These are phyloP conservation scores for Apiospora sp. DNA, from an alignment of 2,329 filamentous ascomycete species.

Conservation along the genomic window DNA sequence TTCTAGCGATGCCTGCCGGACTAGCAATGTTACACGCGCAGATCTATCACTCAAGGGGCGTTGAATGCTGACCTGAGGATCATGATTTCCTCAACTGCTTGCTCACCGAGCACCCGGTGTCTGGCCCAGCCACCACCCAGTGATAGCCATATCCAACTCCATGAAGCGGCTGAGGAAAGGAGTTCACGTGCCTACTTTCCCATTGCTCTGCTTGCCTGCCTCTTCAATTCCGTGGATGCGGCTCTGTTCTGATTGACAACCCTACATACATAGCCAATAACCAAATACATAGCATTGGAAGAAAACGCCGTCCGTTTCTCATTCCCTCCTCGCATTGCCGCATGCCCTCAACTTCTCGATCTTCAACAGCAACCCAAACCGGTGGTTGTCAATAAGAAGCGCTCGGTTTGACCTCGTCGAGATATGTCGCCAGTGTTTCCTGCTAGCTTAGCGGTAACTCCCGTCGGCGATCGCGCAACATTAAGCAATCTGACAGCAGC, in stretches of 20 bases:
- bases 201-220: not conserved
- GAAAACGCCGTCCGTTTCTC: not conserved
- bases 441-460: not conserved
- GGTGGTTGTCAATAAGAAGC: not conserved
- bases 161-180: not conserved
- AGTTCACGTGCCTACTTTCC: not conserved
- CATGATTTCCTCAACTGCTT: not conserved
- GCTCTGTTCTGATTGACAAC: not conserved
- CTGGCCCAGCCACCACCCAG: not conserved
- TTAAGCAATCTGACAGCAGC: not conserved
- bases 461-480: not conserved
- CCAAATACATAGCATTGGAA: not conserved
- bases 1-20: not conserved
- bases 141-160: not conserved
- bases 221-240: not conserved
- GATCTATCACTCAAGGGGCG: not conserved
- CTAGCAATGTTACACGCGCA: not conserved
- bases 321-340: not conserved
- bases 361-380: not conserved
- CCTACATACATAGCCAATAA: not conserved
- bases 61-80: not conserved
- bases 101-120: not conserved
- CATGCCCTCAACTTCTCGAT: not conserved
- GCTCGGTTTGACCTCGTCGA: no score
- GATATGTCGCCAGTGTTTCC: not conserved